A percentile compares a stretch with the other conserved stretches of the same genome.
Conservation (phyloP, 2,329 filamentous ascomycete genomes). For the Botrytis porri region DNA sequence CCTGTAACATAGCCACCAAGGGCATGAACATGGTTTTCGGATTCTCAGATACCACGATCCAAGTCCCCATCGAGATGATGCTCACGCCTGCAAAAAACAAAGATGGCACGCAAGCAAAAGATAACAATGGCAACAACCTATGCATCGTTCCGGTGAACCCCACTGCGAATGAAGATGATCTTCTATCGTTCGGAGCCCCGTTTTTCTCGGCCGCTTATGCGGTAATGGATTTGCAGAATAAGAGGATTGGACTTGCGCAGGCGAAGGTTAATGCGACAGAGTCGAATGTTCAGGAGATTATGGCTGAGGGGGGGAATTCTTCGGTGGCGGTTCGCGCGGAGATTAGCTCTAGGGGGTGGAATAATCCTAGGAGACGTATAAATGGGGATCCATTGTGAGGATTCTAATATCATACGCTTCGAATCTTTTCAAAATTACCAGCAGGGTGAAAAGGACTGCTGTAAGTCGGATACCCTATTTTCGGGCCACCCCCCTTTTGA, state of each 20-base stretch:
- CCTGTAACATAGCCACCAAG: not conserved
- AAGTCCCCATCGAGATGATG: not conserved
- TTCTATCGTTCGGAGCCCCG: not conserved
- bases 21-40: not conserved
- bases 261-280: not conserved
- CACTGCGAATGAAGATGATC: not conserved
- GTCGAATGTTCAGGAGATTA: not conserved
- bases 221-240: not conserved
- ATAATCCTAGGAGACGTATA: not conserved
- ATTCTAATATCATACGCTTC: not conserved
- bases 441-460: rapidly evolving
- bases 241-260: not conserved
- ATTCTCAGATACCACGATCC: not conserved
- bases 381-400: not conserved
- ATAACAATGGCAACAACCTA: not conserved
- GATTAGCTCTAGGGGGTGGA: not conserved
- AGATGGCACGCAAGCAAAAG: not conserved
- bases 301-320: not conserved
- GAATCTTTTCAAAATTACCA: not conserved
- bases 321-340: not conserved
- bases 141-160: not conserved
- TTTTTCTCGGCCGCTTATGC: not conserved
- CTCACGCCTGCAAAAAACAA: not conserved
- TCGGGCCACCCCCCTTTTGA: no score
- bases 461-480: no score